Base-by-base conservation (phyloP, 257 asterid genomes). In the Nicotiana paniculata region DNA sequence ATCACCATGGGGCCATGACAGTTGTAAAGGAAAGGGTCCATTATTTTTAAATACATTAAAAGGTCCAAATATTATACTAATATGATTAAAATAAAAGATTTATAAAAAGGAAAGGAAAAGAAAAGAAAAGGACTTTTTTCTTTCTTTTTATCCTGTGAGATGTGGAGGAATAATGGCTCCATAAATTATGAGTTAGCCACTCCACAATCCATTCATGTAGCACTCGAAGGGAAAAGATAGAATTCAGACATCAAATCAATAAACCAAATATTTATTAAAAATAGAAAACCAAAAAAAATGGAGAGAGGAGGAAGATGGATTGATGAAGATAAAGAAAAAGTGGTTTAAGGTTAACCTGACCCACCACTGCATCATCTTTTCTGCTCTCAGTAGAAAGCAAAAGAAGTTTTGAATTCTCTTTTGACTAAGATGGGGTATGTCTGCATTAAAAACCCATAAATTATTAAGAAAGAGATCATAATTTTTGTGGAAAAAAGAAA, bases 271-370 rank as follows among this genome's bases (percentile, higher is more conserved):
- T 63, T 28, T 39, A 17, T 37, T 82, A 55, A 30, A 24, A 48
- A 39, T 74, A 51, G 26, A 69, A 59, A 43, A 2, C 72, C 3
- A 39, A 46, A 64, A 55, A 15, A 28, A 63, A 32, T 0, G 53
- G 11, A 48, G 26, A 57, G 16, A 75, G 16, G 65, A 76, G 59
- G 63, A 54, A 67, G 64, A 69, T 64, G 37, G 28, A 53, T 53
- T 83, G 81, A 76, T 78, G 85, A 85, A 54, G 90, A 88, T 85
- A 86, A 85, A 84, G 82, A 84, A 84, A 90, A 81, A 84, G 84
- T 84, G 86, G 81, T 64, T 67, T 83, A 80, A 83, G 86, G 85
- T 82, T 63, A 83, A 79, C 81, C 62, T 75, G 51, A 82, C 89
- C 89, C 86, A 82, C 85, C 84, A 46, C 6, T 43, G 5, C 43